Percentiles rank a stretch among this genome's conserved stretches.
Conservation (phyloP, 257 asterid genomes). For the Penstemon barbatus region DNA sequence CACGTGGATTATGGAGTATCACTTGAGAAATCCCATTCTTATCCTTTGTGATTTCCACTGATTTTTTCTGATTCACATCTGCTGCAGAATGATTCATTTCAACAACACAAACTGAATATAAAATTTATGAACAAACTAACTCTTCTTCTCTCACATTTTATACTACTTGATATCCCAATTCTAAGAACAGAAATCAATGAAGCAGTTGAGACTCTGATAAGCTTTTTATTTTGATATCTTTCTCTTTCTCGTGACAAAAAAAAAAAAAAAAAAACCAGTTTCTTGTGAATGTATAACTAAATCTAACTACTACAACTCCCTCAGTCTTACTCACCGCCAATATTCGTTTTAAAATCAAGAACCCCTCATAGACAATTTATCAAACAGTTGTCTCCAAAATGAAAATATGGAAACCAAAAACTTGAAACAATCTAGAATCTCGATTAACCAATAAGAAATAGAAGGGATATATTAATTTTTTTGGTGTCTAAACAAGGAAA, state of each 20-base stretch:
- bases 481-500: neutral
- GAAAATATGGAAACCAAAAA: no score
- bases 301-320: constrained; percentile 47
- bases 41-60: constrained; percentile 57
- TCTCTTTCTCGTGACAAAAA: constrained; percentile 60
- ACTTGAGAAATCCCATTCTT: constrained; percentile 60
- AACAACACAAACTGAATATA: constrained; percentile 32
- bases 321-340: constrained; percentile 28
- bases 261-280: constrained; percentile 22
- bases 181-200: constrained; percentile 14
- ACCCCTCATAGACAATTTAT: neutral
- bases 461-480: constrained; percentile 14
- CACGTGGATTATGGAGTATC: constrained; percentile 63
- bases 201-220: constrained; percentile 40
- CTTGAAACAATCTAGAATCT: neutral
- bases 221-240: constrained; percentile 27
- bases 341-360: constrained; percentile 24
- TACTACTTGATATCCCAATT: constrained; percentile 29
- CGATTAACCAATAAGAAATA: constrained; percentile 35
- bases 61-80: constrained; percentile 40
- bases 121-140: constrained; percentile 22
- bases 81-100: constrained; percentile 60
- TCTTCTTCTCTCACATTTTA: constrained; percentile 24
- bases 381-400: neutral
- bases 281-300: constrained; percentile 64